A percentile compares a stretch with the other conserved stretches of the same genome.
Conservation (phyloP, 306 rosid genomes). For the Pueraria montana region DNA sequence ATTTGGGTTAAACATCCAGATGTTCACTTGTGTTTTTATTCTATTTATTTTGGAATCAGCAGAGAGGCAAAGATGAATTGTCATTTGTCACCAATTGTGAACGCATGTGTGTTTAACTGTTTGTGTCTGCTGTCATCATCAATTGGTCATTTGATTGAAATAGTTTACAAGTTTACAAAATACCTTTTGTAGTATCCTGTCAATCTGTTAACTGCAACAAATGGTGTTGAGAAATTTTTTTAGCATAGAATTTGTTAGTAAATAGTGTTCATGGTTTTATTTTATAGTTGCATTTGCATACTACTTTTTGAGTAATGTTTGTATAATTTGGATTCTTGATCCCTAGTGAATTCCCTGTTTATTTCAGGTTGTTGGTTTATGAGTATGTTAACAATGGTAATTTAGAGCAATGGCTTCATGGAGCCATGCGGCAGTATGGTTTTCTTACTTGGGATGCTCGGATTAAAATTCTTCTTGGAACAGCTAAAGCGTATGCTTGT, state of each 20-base stretch:
- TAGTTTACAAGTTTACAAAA: not conserved
- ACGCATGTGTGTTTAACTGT: conserved; percentile 32
- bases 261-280: not conserved
- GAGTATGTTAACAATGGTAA: conserved; percentile 93
- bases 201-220: conserved; percentile 5
- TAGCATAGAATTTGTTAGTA: not conserved
- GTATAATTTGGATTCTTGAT: conserved; percentile 39
- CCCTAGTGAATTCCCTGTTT: conserved; percentile 33
- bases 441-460: conserved; percentile 96
- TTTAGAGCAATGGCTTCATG: conserved; percentile 94
- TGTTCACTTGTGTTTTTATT: not conserved
- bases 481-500: conserved; percentile 83
- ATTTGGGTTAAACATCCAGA: conserved; percentile 15
- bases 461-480: conserved; percentile 87
- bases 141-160: conserved; percentile 23
- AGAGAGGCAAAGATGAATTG: conserved; percentile 34
- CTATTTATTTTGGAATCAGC: conserved; percentile 41
- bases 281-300: conserved; percentile 1
- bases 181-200: conserved; percentile 1
- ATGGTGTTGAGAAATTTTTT: not conserved
- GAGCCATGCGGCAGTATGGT: conserved; percentile 83
- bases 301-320: conserved; percentile 19
- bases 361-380: conserved; percentile 83
- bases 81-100: conserved; percentile 23
- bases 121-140: conserved; percentile 36